phyloP scores from a whole-genome alignment of 192 early-diverging fungal species.

The Linnemannia schmuckeri region DNA sequence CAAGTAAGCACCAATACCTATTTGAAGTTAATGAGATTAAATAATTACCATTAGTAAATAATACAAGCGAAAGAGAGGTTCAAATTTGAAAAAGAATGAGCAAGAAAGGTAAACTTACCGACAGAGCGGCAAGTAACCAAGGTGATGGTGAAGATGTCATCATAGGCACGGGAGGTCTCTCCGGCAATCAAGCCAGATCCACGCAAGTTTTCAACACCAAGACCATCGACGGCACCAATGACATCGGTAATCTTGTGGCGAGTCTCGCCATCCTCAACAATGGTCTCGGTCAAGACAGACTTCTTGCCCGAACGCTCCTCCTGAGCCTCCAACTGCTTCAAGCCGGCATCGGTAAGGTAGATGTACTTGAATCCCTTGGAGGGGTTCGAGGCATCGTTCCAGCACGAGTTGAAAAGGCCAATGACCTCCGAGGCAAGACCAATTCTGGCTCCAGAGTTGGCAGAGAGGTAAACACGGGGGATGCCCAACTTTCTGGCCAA shows the following conservation, averaged over 20 bases:
- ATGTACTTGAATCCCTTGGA: slow-evolving; percentile 93
- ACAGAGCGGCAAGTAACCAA: slow-evolving; percentile 98
- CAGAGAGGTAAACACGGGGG: slow-evolving; percentile 95
- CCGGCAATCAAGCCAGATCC: slow-evolving; percentile 98
- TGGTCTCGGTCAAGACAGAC: slow-evolving; percentile 79
- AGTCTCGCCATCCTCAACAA: slow-evolving; percentile 81
- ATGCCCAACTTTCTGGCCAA: slow-evolving; percentile 87
- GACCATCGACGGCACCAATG: slow-evolving; percentile 87
- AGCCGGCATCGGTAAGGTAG: slow-evolving; percentile 84
- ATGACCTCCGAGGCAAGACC: slow-evolving; percentile 96
- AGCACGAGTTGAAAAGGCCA: slow-evolving; percentile 87
- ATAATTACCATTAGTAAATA: not conserved
- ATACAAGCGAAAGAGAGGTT: not conserved
- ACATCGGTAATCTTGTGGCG: slow-evolving; percentile 89
- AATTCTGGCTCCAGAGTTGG: slow-evolving; percentile 99
- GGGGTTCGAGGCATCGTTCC: slow-evolving; percentile 86
- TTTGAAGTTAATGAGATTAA: slow-evolving; percentile 6
- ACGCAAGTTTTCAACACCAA: slow-evolving; percentile 97
- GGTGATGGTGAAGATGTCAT: slow-evolving; percentile 97
- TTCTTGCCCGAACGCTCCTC: slow-evolving; percentile 66
- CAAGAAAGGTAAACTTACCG: slow-evolving; percentile 60
- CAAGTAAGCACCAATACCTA: slow-evolving; percentile 94
- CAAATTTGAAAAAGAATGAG: not conserved
- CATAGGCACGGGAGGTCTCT: slow-evolving; percentile 94
- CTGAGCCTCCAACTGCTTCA: slow-evolving; percentile 71